Conservation (phyloP, 768 basidiomycete genomes). For the Amanita fuliginea region DNA sequence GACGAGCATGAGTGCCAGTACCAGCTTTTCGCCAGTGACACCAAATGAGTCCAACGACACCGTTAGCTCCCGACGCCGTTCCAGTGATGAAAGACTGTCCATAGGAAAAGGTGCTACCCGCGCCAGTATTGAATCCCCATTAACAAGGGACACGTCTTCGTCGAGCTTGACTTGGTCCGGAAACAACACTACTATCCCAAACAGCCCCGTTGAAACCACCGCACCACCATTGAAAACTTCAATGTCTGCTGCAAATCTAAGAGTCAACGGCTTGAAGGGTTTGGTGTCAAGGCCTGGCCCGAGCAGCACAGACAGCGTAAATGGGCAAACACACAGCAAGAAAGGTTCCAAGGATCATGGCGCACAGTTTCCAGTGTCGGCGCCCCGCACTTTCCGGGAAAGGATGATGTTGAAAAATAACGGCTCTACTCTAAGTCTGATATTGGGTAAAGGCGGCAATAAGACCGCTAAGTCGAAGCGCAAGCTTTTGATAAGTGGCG, state of each 20-base stretch:
- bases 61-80: background rate
- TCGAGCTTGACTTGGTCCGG: background rate
- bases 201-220: background rate
- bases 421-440: conserved; percentile 3
- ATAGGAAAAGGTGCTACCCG: background rate
- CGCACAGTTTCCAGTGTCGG: background rate
- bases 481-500: conserved; percentile 1
- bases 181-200: background rate
- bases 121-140: background rate
- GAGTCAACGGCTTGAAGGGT: background rate
- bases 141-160: background rate
- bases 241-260: background rate
- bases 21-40: conserved; percentile 1
- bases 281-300: conserved; percentile 2
- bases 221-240: background rate
- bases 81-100: background rate
- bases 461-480: conserved; percentile 2
- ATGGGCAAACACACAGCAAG: background rate
- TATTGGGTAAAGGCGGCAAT: background rate
- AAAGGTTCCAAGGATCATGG: background rate
- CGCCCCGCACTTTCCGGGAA: conserved; percentile 1
- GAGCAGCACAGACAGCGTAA: background rate
- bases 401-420: conserved; percentile 6
- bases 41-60: background rate
- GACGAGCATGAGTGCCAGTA: conserved; percentile 1